phyloP scores from a whole-genome alignment of 2,329 filamentous ascomycete genomes.

The Allantophomopsis lycopodina region DNA sequence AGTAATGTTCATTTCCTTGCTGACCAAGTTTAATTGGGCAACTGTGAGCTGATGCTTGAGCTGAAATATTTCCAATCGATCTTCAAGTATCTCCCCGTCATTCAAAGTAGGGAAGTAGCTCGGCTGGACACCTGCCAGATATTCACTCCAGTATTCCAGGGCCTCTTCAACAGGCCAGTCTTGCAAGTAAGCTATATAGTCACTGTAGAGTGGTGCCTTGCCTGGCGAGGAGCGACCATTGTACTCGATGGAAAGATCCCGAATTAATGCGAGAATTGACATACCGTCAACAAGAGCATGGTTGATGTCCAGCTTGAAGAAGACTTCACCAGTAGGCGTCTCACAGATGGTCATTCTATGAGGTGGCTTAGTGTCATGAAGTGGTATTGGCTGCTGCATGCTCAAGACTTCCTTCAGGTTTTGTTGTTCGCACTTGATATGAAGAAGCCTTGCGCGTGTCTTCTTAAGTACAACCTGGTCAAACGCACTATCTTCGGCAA shows the following conservation, averaged over 20 bases:
- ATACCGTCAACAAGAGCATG: slow-evolving; percentile 36
- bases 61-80: not conserved
- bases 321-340: slow-evolving; percentile 21
- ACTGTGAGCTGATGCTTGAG: not conserved
- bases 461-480: slow-evolving; percentile 7
- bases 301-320: slow-evolving; percentile 33
- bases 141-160: slow-evolving; percentile 28
- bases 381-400: not conserved
- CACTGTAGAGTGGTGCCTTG: slow-evolving; percentile 21
- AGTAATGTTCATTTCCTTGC: slow-evolving; percentile 26
- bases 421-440: not conserved
- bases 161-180: slow-evolving; percentile 17
- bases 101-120: slow-evolving; percentile 26
- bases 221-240: slow-evolving; percentile 22
- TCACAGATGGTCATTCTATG: slow-evolving; percentile 30
- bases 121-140: slow-evolving; percentile 27
- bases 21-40: slow-evolving; percentile 18
- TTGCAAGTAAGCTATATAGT: slow-evolving; percentile 20
- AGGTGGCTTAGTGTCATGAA: slow-evolving; percentile 20
- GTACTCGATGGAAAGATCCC: slow-evolving; percentile 30
- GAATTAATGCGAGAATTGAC: slow-evolving; percentile 31
- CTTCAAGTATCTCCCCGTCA: not conserved
- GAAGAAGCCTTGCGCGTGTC: not conserved
- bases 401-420: not conserved
- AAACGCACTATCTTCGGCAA: slow-evolving; percentile 2